A percentile compares a stretch with the other conserved stretches of the same genome.
Conservation (phyloP, 2,329 filamentous ascomycete species). For the Colletotrichum chrysophilum region DNA sequence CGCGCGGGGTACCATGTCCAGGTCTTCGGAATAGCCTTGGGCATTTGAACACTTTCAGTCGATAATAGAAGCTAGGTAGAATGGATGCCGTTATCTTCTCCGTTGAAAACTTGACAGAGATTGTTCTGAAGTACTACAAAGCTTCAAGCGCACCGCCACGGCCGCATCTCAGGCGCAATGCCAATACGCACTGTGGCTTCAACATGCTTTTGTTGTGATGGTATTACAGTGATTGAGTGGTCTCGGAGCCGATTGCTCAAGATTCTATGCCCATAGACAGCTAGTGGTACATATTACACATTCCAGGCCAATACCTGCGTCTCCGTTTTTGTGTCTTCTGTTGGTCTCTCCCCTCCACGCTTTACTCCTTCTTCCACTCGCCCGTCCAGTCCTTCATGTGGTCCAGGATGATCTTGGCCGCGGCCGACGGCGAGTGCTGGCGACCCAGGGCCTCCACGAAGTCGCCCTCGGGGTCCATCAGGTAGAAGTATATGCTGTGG, state of each 20-base stretch:
- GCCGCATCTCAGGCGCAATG: not conserved
- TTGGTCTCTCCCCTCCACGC: not conserved
- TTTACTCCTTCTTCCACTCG: slow-evolving; percentile 18
- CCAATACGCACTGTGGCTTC: not conserved
- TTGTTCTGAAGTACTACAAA: not conserved
- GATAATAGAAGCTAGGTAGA: not conserved
- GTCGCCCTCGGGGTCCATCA: slow-evolving; percentile 98
- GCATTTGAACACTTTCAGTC: not conserved
- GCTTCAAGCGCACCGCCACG: not conserved
- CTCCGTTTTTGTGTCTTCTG: not conserved
- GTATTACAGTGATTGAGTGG: slow-evolving; percentile 21
- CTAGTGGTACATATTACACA: slow-evolving; percentile 21
- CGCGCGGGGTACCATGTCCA: not conserved
- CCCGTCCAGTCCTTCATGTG: slow-evolving; percentile 74
- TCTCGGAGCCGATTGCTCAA: slow-evolving; percentile 11
- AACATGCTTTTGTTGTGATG: not conserved
- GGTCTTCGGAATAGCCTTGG: not conserved
- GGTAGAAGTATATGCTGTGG: slow-evolving; percentile 99
- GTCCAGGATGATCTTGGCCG: slow-evolving; percentile 80
- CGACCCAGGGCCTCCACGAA: slow-evolving; percentile 97
- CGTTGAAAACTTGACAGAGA: not conserved
- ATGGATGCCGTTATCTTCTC: not conserved
- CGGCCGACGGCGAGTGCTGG: slow-evolving; percentile 90
- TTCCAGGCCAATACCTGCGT: not conserved
- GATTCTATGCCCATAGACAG: slow-evolving; percentile 12